Evolutionary conservation across 441 rosid species (phyloP).

Genomic region (Adansonia grandidieri): DNA sequence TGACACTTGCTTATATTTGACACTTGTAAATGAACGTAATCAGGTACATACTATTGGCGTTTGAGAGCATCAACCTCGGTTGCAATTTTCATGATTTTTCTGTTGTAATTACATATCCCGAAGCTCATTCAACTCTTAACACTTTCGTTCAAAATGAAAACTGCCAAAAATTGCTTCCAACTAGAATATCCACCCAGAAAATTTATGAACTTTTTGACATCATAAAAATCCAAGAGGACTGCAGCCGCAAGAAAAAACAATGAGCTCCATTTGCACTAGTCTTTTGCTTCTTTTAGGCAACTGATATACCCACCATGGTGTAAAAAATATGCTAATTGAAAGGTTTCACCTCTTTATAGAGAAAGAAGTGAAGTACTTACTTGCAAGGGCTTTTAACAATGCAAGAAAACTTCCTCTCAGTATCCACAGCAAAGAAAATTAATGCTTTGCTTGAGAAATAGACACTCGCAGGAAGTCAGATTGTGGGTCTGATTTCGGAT

Average conservation of each 20-base stretch:
- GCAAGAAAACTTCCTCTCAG: too few relatives aligned
- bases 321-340: neutral
- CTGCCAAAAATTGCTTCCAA: slow-evolving; percentile 11
- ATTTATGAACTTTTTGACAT: slow-evolving; percentile 76
- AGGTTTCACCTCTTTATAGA: neutral
- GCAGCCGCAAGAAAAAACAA: neutral
- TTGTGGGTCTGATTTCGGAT: too few relatives aligned
- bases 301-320: neutral
- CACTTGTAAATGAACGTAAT: too few relatives aligned
- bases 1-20: too few relatives aligned
- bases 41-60: too few relatives aligned
- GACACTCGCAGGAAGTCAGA: too few relatives aligned
- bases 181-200: slow-evolving; percentile 62
- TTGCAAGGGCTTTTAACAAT: too few relatives aligned
- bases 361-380: too few relatives aligned
- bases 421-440: too few relatives aligned
- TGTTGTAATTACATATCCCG: neutral
- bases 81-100: slow-evolving; percentile 29
- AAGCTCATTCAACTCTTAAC: slow-evolving; percentile 32
- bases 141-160: slow-evolving; percentile 8
- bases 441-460: too few relatives aligned
- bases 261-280: neutral
- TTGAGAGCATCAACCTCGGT: slow-evolving; percentile 7
- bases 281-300: neutral
- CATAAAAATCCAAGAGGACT: slow-evolving; percentile 67